A percentile compares a stretch with the other conserved stretches of the same genome.
Conservation (phyloP, 352 stramenopile genomes). For the Phytophthora litchii region DNA sequence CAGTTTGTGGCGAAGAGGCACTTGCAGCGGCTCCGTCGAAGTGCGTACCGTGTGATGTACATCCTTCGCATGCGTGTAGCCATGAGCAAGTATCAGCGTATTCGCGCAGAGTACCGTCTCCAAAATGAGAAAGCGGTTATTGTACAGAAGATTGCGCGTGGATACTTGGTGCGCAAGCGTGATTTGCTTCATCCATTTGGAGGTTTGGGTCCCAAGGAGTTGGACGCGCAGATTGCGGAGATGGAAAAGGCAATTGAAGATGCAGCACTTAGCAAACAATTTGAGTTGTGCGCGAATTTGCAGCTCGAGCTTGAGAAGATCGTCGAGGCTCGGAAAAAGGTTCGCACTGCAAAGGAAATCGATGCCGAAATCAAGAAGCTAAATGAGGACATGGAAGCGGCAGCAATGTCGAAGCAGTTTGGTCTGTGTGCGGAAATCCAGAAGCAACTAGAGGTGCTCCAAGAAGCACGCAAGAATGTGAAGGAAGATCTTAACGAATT, state of each 20-base stretch:
- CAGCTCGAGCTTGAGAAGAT: conserved; percentile 86
- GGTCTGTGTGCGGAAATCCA: conserved; percentile 80
- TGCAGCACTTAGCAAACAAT: conserved; percentile 84
- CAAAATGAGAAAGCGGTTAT: conserved; percentile 59
- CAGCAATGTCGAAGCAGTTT: conserved; percentile 82
- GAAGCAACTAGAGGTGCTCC: conserved; percentile 78
- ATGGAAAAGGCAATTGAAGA: conserved; percentile 80
- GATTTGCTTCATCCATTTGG: conserved; percentile 82
- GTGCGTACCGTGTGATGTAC: conserved; percentile 68
- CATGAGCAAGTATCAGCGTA: conserved; percentile 57
- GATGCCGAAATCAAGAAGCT: conserved; percentile 79
- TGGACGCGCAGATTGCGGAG: conserved; percentile 78
- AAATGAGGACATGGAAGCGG: conserved; percentile 79
- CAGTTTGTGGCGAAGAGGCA: conserved; percentile 69
- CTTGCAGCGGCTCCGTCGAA: conserved; percentile 54
- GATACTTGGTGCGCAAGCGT: conserved; percentile 73
- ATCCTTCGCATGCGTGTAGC: conserved; percentile 69
- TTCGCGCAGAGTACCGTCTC: conserved; percentile 59
- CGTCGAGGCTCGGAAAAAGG: conserved; percentile 81
- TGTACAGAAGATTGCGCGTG: conserved; percentile 78
- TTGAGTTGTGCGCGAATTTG: conserved; percentile 82
- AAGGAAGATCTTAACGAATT: conserved; percentile 90
- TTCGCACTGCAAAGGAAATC: conserved; percentile 88
- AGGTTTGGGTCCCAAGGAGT: conserved; percentile 75
- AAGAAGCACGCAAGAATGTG: conserved; percentile 74